Percentiles rank a stretch among this genome's conserved stretches.
Evolutionary conservation across 2,329 filamentous ascomycete species (phyloP).

Genomic region (Stagonosporopsis chrysanthemi): DNA sequence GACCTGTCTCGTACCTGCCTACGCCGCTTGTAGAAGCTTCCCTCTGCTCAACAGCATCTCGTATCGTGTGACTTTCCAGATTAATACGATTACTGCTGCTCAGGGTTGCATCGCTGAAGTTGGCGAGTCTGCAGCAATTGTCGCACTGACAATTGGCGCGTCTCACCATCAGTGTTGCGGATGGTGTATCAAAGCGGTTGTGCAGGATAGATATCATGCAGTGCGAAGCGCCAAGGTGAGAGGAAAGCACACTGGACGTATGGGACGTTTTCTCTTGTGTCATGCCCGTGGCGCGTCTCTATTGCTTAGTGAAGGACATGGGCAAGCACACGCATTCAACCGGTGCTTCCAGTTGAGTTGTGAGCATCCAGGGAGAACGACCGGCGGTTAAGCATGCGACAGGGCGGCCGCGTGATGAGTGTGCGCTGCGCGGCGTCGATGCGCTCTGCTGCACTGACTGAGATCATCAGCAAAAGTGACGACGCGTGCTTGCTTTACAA

Average conservation of each 20-base stretch:
- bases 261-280: neutral
- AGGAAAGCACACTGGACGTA: neutral
- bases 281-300: neutral
- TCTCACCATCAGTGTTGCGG: neutral
- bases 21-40: neutral
- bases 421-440: neutral
- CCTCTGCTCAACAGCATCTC: neutral
- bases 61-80: neutral
- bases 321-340: neutral
- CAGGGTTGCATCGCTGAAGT: neutral
- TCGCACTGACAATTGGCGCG: neutral
- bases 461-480: neutral
- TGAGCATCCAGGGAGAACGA: neutral
- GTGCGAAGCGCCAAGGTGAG: neutral
- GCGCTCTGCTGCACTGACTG: too few species aligned
- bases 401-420: neutral
- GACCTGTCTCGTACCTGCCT: neutral
- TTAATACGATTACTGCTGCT: neutral
- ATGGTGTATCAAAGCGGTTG: neutral
- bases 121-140: neutral
- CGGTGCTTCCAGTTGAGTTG: neutral
- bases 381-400: neutral
- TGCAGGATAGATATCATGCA: neutral
- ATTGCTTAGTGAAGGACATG: neutral
- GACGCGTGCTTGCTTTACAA: neutral